These are phyloP conservation scores for Ascochyta rabiei DNA, from an alignment of 2,329 filamentous ascomycete species.

Conservation along the genomic window DNA sequence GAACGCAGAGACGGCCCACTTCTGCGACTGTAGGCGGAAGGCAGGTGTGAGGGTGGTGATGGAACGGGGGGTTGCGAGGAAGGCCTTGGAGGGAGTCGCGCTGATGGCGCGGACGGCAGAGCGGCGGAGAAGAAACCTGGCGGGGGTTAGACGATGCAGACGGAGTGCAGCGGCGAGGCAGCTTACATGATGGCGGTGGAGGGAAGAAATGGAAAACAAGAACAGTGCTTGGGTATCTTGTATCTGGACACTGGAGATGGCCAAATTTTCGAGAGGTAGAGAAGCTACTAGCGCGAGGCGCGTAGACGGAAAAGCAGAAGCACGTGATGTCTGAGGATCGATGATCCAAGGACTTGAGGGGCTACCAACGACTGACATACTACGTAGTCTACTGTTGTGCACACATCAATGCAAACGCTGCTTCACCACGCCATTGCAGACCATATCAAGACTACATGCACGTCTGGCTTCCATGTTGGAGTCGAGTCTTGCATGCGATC, in stretches of 20 bases:
- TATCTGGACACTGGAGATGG: not conserved
- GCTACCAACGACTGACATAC: too few relatives aligned
- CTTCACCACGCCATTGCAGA: too few relatives aligned
- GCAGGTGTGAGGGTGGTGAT: slow-evolving; percentile 43
- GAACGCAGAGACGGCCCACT: slow-evolving; percentile 48
- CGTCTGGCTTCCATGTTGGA: too few relatives aligned
- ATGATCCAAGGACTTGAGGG: not conserved
- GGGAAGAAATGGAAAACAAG: not conserved
- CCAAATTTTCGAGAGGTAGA: slow-evolving; percentile 13
- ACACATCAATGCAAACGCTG: too few relatives aligned
- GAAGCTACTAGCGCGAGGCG: slow-evolving; percentile 7
- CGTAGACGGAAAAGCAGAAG: not conserved
- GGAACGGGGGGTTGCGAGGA: slow-evolving; percentile 50
- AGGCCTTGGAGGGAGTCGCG: slow-evolving; percentile 53
- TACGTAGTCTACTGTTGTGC: too few relatives aligned
- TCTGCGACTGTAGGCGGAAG: slow-evolving; percentile 45
- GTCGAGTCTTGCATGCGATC: too few relatives aligned
- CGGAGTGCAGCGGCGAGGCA: not conserved
- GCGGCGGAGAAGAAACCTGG: slow-evolving; percentile 65
- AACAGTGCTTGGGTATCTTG: slow-evolving; percentile 9
- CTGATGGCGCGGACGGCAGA: slow-evolving; percentile 61
- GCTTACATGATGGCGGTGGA: slow-evolving; percentile 26
- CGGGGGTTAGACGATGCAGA: slow-evolving; percentile 10
- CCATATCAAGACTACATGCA: too few relatives aligned
- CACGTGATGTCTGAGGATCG: slow-evolving; percentile 1